Evolutionary conservation across 2,329 filamentous ascomycete genomes (phyloP).

Genomic region (Calonectria pseudoturangicola): DNA sequence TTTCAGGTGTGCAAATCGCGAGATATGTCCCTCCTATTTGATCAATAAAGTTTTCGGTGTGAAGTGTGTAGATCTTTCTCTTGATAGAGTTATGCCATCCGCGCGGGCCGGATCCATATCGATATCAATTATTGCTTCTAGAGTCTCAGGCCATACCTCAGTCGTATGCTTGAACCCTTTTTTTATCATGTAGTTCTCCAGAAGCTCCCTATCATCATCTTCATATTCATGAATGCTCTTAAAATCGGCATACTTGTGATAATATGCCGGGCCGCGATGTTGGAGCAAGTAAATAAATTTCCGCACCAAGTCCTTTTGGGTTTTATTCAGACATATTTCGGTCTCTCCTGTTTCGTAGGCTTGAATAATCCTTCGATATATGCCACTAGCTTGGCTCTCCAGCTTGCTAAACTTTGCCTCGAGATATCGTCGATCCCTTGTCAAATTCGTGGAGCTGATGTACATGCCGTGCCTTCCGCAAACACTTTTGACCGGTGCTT

Average conservation of each 20-base stretch:
- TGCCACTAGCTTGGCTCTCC: neutral
- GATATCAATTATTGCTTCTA: neutral
- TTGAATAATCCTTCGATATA: neutral
- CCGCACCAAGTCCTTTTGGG: neutral
- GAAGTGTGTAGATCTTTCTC: neutral
- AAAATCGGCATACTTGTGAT: neutral
- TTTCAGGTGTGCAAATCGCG: neutral
- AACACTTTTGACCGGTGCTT: neutral
- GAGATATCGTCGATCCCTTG: neutral
- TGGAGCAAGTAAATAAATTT: neutral
- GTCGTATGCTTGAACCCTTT: neutral
- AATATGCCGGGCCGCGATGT: neutral
- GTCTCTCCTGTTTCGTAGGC: neutral
- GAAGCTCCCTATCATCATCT: neutral
- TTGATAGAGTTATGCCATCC: neutral
- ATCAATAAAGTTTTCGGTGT: neutral
- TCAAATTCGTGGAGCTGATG: neutral
- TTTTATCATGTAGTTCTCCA: neutral
- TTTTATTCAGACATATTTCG: neutral
- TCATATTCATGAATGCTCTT: neutral
- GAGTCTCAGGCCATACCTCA: neutral
- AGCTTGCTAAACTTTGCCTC: neutral
- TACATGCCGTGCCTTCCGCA: neutral
- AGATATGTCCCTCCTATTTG: neutral
- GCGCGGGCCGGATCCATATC: neutral